Percentiles rank a stretch among this genome's conserved stretches.
phyloP scores from a whole-genome alignment of 371 early-diverging fungal genomes.

The Phascolomyces articulosus region DNA sequence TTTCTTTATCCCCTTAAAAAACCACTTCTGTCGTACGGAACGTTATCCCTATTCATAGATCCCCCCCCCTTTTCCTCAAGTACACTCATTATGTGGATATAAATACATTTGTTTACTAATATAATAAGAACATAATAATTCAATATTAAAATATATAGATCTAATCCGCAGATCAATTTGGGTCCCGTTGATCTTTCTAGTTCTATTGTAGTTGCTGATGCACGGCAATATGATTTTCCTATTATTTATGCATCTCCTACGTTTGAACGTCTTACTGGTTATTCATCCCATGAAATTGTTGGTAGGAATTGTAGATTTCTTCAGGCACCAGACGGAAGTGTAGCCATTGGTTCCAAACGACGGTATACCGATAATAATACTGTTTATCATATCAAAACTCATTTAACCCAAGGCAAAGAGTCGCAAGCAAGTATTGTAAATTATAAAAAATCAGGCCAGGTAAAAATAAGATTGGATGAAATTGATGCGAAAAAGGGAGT shows the following conservation, averaged over 20 bases:
- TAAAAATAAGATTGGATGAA: conserved; percentile 14
- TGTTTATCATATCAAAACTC: conserved; percentile 56
- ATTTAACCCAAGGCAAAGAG: conserved; percentile 57
- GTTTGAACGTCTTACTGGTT: conserved; percentile 70
- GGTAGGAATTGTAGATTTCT: conserved; percentile 76
- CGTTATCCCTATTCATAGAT: too few relatives aligned
- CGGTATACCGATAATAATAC: conserved; percentile 63
- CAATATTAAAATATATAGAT: conserved; percentile 26
- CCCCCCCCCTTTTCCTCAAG: too few relatives aligned
- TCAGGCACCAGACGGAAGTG: conserved; percentile 61
- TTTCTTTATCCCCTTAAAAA: too few relatives aligned
- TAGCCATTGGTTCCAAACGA: conserved; percentile 55
- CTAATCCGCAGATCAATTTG: conserved; percentile 64
- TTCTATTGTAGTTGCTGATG: conserved; percentile 63
- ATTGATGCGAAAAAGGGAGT: too few relatives aligned
- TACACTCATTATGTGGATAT: too few relatives aligned
- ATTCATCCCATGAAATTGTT: conserved; percentile 54
- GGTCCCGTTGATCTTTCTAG: conserved; percentile 73
- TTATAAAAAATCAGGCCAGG: conserved; percentile 68
- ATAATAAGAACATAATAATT: too few relatives aligned
- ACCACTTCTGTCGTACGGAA: too few relatives aligned
- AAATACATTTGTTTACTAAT: too few relatives aligned
- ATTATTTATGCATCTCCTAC: conserved; percentile 70
- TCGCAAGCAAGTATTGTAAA: conserved; percentile 70
- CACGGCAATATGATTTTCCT: conserved; percentile 53